Evolutionary conservation across 2,329 filamentous ascomycete species (phyloP).

Genomic region (Albifimbria verrucaria): DNA sequence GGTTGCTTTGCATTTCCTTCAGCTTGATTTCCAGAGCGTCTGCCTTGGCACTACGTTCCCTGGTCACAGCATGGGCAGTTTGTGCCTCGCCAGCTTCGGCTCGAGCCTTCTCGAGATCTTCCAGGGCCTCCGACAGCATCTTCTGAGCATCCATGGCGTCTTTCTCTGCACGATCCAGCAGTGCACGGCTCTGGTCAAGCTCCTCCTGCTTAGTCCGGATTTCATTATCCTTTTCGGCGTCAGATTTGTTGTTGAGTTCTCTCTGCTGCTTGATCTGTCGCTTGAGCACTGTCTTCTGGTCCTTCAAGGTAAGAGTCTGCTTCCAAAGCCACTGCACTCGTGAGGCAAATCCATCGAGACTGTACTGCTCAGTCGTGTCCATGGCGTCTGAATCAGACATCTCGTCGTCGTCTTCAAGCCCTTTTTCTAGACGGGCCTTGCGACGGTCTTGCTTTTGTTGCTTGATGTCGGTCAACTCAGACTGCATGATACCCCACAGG

Average conservation of each 20-base stretch:
- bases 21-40: conserved; percentile 34
- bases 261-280: conserved; percentile 94
- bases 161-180: conserved; percentile 33
- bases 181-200: conserved; percentile 41
- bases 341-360: conserved; percentile 69
- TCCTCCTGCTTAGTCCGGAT: conserved; percentile 57
- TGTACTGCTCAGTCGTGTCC: conserved; percentile 60
- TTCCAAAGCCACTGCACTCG: conserved; percentile 77
- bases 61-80: conserved; percentile 18
- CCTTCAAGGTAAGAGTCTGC: conserved; percentile 72
- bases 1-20: conserved; percentile 5
- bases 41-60: conserved; percentile 35
- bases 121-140: conserved; percentile 46
- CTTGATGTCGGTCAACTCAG: conserved; percentile 50
- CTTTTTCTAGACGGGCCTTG: conserved; percentile 52
- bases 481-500: conserved; percentile 56
- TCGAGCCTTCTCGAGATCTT: conserved; percentile 42
- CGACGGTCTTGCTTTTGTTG: conserved; percentile 52
- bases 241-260: conserved; percentile 85
- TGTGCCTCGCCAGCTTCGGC: conserved; percentile 18
- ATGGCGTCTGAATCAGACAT: conserved; percentile 60
- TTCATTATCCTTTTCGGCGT: conserved; percentile 65
- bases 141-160: conserved; percentile 37
- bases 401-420: conserved; percentile 56
- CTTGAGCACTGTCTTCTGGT: conserved; percentile 86